Percentiles rank a stretch among this genome's conserved stretches.
Evolutionary conservation across 768 basidiomycete genomes (phyloP).

Genomic region (Cubamyces lactineus): DNA sequence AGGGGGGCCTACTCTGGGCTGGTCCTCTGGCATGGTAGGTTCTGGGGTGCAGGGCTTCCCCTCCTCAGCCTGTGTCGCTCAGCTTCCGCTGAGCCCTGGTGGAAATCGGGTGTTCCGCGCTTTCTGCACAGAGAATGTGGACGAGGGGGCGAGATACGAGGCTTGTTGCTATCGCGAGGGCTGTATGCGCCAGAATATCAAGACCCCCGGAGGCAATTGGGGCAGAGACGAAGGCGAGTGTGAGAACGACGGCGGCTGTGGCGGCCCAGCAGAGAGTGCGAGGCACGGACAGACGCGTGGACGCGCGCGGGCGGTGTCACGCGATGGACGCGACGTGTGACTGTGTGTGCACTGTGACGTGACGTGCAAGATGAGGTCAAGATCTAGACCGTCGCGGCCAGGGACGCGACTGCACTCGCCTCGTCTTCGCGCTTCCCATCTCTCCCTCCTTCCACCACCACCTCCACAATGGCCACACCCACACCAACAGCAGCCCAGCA

Average conservation of each 20-base stretch:
- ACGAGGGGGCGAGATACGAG: too few species aligned
- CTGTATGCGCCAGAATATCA: neutral
- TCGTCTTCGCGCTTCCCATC: conserved; percentile 17
- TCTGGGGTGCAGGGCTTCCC: conserved; percentile 19
- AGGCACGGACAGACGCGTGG: neutral
- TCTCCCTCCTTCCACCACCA: conserved; percentile 18
- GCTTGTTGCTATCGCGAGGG: too few species aligned
- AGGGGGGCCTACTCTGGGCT: conserved; percentile 21
- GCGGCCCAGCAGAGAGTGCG: neutral
- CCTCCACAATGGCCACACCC: conserved; percentile 18
- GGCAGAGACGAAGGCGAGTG: neutral
- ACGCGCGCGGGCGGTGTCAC: conserved; percentile 7
- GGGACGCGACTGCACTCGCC: conserved; percentile 24
- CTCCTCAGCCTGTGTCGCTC: neutral
- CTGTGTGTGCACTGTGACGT: conserved; percentile 19
- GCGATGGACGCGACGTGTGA: conserved; percentile 11
- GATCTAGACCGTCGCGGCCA: conserved; percentile 21
- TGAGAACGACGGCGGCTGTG: neutral
- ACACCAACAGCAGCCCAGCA: conserved; percentile 36
- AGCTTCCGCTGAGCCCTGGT: too few species aligned
- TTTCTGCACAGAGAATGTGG: too few species aligned
- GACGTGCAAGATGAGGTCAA: conserved; percentile 22
- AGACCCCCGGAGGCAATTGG: conserved; percentile 5
- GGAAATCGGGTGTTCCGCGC: too few species aligned
- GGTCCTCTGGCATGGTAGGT: conserved; percentile 25